Conservation (phyloP, 192 early-diverging fungal species). For the Coemansia sp. region DNA sequence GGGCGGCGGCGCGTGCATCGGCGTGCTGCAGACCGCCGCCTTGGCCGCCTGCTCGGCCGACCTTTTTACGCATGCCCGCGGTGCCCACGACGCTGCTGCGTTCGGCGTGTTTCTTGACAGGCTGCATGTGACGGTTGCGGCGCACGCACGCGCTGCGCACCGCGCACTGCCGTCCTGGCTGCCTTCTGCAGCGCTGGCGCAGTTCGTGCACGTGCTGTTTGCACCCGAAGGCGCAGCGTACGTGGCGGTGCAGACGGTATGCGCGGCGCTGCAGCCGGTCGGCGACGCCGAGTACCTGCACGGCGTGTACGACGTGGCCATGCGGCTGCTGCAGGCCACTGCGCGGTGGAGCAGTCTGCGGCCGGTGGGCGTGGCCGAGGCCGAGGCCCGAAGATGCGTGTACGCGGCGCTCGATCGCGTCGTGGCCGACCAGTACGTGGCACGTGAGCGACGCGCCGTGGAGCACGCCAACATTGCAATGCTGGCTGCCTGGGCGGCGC, state of each 20-base stretch:
- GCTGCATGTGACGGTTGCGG: conserved; percentile 20
- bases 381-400: conserved; percentile 36
- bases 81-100: background rate
- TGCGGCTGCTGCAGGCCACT: conserved; percentile 20
- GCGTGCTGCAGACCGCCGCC: conserved; percentile 18
- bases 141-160: conserved; percentile 26
- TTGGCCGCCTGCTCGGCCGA: too few species aligned
- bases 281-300: too few species aligned
- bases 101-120: conserved; percentile 30
- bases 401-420: conserved; percentile 39
- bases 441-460: conserved; percentile 33
- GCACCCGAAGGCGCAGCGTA: conserved; percentile 13
- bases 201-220: conserved; percentile 38
- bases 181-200: conserved; percentile 18
- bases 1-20: conserved; percentile 38
- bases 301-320: conserved; percentile 13
- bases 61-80: conserved; percentile 1
- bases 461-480: conserved; percentile 33
- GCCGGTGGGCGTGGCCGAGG: conserved; percentile 17
- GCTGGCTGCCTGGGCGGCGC: conserved; percentile 17
- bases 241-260: conserved; percentile 22
- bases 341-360: conserved; percentile 26
- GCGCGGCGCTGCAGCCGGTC: conserved; percentile 11
- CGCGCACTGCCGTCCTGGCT: conserved; percentile 22
- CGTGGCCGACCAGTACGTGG: conserved; percentile 38